Conservation (phyloP, 805 yeast genomes). For the Saccharomycopsis synnaedendra region DNA sequence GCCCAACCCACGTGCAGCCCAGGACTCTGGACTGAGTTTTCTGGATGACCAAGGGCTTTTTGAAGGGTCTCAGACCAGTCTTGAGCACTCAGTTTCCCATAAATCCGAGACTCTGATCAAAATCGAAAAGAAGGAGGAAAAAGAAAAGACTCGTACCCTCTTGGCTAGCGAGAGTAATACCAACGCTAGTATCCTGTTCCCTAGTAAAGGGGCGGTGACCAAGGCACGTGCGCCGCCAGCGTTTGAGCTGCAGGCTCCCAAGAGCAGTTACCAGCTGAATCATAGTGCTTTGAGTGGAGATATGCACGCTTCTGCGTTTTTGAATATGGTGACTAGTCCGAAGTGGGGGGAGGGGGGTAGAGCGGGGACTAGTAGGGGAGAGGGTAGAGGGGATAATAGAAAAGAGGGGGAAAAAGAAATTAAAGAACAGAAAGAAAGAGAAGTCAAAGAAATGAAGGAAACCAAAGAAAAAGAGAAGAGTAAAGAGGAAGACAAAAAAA, state of each 20-base stretch:
- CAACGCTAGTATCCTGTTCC: conserved; percentile 5
- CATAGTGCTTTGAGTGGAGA: conserved; percentile 3
- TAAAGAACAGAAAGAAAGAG: too few relatives aligned
- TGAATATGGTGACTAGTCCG: conserved; percentile 1
- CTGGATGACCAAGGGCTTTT: not conserved
- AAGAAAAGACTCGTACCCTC: too few relatives aligned
- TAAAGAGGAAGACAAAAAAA: too few relatives aligned
- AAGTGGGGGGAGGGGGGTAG: not conserved
- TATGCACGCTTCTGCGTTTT: conserved; percentile 5
- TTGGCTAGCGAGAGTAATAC: not conserved
- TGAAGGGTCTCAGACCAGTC: not conserved
- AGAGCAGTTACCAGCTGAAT: conserved; percentile 9
- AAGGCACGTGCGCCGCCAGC: not conserved
- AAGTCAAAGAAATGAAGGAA: too few relatives aligned
- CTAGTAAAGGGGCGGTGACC: not conserved
- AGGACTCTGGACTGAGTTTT: too few relatives aligned
- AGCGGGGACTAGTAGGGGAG: too few relatives aligned
- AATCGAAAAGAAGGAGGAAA: not conserved
- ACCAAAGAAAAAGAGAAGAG: too few relatives aligned
- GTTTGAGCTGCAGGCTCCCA: not conserved
- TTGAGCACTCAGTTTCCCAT: not conserved
- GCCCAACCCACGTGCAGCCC: not conserved
- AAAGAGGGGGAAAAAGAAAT: too few relatives aligned
- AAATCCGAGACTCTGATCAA: not conserved
- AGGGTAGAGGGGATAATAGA: too few relatives aligned